phyloP scores from a whole-genome alignment of 306 rosid genomes.

The Rosa lucieae region DNA sequence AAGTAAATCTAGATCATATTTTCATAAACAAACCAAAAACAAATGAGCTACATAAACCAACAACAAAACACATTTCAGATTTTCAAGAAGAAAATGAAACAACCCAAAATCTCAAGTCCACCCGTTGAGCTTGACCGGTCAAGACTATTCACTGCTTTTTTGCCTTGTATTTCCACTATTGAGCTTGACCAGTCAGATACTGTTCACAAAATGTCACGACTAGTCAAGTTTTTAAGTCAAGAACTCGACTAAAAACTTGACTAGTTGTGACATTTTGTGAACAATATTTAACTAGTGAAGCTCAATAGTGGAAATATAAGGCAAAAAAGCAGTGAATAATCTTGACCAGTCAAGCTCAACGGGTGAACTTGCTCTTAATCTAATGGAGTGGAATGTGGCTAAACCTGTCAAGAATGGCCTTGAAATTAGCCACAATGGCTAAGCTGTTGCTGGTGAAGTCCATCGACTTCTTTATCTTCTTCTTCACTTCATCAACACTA shows the following conservation, averaged over 20 bases:
- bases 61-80: neutral
- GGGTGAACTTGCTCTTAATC: neutral
- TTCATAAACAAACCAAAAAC: neutral
- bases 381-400: conserved; percentile 15
- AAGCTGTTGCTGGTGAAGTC: conserved; percentile 59
- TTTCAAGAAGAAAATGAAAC: neutral
- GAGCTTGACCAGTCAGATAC: too few species aligned
- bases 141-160: too few species aligned
- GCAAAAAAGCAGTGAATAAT: too few species aligned
- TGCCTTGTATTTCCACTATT: too few species aligned
- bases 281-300: too few species aligned
- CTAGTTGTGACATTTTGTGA: too few species aligned
- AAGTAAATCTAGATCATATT: neutral
- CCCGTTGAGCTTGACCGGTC: too few species aligned
- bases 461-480: conserved; percentile 39
- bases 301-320: too few species aligned
- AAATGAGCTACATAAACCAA: neutral
- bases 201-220: too few species aligned
- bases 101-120: neutral
- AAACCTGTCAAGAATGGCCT: conserved; percentile 20
- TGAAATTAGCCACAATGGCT: conserved; percentile 39
- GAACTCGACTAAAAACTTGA: too few species aligned
- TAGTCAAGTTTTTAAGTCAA: too few species aligned
- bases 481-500: conserved; percentile 27
- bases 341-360: too few species aligned